Evolutionary conservation across 2,329 filamentous ascomycete species (phyloP).

Genomic region (Albophoma yamanashiensis): DNA sequence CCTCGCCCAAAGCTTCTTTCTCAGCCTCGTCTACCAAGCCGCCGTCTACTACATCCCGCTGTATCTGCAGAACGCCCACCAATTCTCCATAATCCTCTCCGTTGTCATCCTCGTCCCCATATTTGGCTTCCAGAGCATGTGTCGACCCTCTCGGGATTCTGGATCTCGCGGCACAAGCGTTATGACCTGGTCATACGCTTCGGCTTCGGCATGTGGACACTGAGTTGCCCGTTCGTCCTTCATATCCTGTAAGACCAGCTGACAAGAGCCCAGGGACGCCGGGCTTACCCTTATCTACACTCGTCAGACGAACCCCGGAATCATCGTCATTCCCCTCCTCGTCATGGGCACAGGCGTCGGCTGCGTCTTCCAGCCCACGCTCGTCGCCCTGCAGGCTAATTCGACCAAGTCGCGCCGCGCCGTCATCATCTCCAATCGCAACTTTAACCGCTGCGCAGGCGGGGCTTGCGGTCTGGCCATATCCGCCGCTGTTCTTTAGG

Average conservation of each 20-base stretch:
- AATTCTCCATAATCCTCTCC: constrained; percentile 27
- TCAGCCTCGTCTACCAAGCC: constrained; percentile 48
- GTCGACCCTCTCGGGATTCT: constrained; percentile 41
- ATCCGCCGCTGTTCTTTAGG: constrained; percentile 37
- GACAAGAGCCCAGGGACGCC: constrained; percentile 23
- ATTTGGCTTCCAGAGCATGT: constrained; percentile 33
- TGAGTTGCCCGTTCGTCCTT: constrained; percentile 6
- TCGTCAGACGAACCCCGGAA: constrained; percentile 28
- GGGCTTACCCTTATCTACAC: constrained; percentile 41
- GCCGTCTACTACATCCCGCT: constrained; percentile 51
- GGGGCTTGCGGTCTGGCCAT: constrained; percentile 46
- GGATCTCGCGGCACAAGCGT: constrained; percentile 43
- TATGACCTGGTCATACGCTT: constrained; percentile 49
- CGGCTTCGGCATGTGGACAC: constrained; percentile 23
- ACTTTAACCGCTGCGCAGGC: constrained; percentile 50
- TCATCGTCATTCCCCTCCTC: constrained; percentile 36
- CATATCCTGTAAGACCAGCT: neutral
- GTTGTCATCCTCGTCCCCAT: constrained; percentile 40
- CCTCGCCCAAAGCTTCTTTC: constrained; percentile 46
- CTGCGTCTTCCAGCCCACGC: constrained; percentile 31
- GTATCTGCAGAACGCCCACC: constrained; percentile 46
- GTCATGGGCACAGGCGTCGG: constrained; percentile 24
- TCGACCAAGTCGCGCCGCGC: constrained; percentile 45
- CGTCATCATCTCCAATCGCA: constrained; percentile 50
- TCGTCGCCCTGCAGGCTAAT: constrained; percentile 41